A percentile compares a stretch with the other conserved stretches of the same genome.
Evolutionary conservation across 1,284 basidiomycete species (phyloP).

Genomic region (Ustilago bromivora): DNA sequence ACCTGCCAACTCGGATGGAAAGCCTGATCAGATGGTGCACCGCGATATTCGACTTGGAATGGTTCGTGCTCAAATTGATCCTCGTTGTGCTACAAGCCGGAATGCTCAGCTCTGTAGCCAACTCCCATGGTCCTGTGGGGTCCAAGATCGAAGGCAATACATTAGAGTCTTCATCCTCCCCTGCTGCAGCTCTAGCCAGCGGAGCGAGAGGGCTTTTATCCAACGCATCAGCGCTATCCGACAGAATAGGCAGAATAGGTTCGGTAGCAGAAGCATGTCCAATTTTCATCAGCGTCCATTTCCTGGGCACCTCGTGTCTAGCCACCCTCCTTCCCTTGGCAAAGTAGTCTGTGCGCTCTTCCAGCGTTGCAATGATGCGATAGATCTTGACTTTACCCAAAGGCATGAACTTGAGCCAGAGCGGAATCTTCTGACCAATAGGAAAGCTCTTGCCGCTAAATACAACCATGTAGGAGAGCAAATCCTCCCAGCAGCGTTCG

Average conservation of each 20-base stretch:
- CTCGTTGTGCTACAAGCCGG: constrained; percentile 68
- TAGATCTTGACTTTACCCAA: constrained; percentile 84
- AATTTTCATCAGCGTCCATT: constrained; percentile 77
- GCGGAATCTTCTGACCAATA: constrained; percentile 84
- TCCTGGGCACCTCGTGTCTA: constrained; percentile 79
- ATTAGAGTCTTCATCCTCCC: constrained; percentile 52
- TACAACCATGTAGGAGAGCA: constrained; percentile 84
- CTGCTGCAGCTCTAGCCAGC: constrained; percentile 53
- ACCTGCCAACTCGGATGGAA: constrained; percentile 82
- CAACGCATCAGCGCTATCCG: constrained; percentile 71
- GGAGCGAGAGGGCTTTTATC: constrained; percentile 71
- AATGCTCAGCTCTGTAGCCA: constrained; percentile 69
- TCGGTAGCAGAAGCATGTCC: constrained; percentile 74
- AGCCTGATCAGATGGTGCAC: constrained; percentile 85
- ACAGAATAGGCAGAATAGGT: constrained; percentile 78
- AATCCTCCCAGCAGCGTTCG: constrained; percentile 90
- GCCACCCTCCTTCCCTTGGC: constrained; percentile 74
- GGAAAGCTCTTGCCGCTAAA: constrained; percentile 76
- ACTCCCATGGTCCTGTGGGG: constrained; percentile 74
- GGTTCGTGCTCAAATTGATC: constrained; percentile 85
- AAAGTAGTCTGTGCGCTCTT: constrained; percentile 76
- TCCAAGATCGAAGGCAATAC: constrained; percentile 70
- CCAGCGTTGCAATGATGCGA: constrained; percentile 81
- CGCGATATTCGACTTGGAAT: constrained; percentile 82
- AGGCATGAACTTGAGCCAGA: constrained; percentile 86